phyloP scores from a whole-genome alignment of 1,139 yeast genomes.

The Saccharomyces hybrid region DNA sequence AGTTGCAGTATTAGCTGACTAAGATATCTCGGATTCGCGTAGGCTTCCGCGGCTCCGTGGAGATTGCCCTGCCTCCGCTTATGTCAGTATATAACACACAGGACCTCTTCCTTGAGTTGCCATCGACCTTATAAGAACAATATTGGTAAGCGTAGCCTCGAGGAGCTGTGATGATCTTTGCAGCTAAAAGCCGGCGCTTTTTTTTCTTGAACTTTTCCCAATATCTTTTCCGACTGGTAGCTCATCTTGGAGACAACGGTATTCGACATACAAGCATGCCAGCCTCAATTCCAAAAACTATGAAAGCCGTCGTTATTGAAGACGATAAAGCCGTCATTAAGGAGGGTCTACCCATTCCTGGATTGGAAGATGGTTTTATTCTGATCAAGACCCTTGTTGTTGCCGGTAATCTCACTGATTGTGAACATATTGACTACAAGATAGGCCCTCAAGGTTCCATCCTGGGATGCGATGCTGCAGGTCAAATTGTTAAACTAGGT shows the following conservation, averaged over 20 bases:
- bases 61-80: not conserved
- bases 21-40: not conserved
- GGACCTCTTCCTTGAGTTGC: not conserved
- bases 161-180: not conserved
- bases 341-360: slow-evolving; percentile 35
- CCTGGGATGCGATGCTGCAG: slow-evolving; percentile 54
- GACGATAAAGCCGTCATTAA: slow-evolving; percentile 26
- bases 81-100: not conserved
- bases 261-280: not conserved
- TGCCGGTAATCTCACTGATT: slow-evolving; percentile 71
- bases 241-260: not conserved
- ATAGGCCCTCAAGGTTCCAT: slow-evolving; percentile 42
- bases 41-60: not conserved
- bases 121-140: not conserved
- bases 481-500: slow-evolving; percentile 54
- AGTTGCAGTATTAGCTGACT: not conserved
- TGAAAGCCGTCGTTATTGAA: slow-evolving; percentile 33
- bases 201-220: not conserved
- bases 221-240: not conserved
- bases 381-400: slow-evolving; percentile 50
- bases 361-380: slow-evolving; percentile 37
- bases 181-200: not conserved
- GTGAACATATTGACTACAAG: slow-evolving; percentile 47
- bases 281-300: slow-evolving; percentile 18
- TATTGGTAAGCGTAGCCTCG: not conserved